phyloP scores from a whole-genome alignment of 768 basidiomycete genomes.

The Wakefieldia striispora region DNA sequence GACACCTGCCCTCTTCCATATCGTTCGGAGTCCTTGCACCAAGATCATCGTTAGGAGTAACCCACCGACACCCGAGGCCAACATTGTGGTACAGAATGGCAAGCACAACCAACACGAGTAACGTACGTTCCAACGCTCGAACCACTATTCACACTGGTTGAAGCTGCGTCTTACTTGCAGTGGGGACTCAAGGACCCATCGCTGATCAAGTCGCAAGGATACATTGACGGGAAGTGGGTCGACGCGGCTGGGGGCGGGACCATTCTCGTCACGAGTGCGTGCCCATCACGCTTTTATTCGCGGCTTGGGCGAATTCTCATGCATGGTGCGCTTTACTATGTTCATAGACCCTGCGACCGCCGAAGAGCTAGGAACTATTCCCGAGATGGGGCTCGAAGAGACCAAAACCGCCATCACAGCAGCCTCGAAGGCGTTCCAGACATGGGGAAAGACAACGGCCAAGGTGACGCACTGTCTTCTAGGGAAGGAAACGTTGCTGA shows the following conservation, averaged over 20 bases:
- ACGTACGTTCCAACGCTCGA: slow-evolving; percentile 31
- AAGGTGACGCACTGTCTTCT: slow-evolving; percentile 49
- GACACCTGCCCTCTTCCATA: slow-evolving; percentile 13
- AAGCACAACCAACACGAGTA: slow-evolving; percentile 37
- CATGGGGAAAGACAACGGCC: slow-evolving; percentile 85
- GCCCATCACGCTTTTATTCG: not conserved
- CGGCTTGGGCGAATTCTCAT: not conserved
- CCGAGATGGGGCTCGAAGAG: slow-evolving; percentile 86
- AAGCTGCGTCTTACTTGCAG: slow-evolving; percentile 30
- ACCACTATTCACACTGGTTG: not conserved
- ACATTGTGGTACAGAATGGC: slow-evolving; percentile 48
- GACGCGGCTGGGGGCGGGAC: slow-evolving; percentile 71
- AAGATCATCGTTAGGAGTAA: slow-evolving; percentile 7
- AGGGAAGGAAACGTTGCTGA: not conserved
- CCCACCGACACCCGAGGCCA: slow-evolving; percentile 5
- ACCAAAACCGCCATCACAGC: slow-evolving; percentile 82
- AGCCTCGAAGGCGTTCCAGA: slow-evolving; percentile 75
- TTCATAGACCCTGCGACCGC: slow-evolving; percentile 81
- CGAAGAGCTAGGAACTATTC: slow-evolving; percentile 78
- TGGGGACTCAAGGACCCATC: slow-evolving; percentile 76
- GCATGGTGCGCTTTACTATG: not conserved
- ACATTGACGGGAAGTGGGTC: slow-evolving; percentile 86
- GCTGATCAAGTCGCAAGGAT: slow-evolving; percentile 70
- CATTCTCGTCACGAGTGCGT: slow-evolving; percentile 75
- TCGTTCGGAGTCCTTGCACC: slow-evolving; percentile 20